Percentiles rank a stretch among this genome's conserved stretches.
These are phyloP conservation scores for Irpex rosettiformis DNA, from an alignment of 1,284 basidiomycete genomes.

Conservation along the genomic window DNA sequence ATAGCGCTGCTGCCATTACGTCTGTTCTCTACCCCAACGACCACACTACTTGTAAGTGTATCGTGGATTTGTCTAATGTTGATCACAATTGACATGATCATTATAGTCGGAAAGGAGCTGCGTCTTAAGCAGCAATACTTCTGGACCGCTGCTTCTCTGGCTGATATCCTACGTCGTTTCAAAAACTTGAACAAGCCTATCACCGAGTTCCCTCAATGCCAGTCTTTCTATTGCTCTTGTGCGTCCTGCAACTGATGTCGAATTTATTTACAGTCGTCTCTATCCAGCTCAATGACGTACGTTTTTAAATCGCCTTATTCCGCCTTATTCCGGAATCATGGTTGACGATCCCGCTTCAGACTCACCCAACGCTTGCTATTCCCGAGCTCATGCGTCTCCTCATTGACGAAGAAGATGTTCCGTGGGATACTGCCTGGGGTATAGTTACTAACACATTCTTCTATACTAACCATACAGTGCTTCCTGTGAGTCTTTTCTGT, in stretches of 20 bases:
- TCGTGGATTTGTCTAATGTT: background rate
- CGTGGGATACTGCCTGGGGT: conserved; percentile 81
- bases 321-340: background rate
- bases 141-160: conserved; percentile 83
- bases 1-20: conserved; percentile 88
- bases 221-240: conserved; percentile 21
- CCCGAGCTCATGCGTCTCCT: conserved; percentile 92
- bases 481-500: conserved; percentile 47
- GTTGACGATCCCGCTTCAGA: conserved; percentile 43
- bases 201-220: conserved; percentile 76
- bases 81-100: conserved; percentile 3
- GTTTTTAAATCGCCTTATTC: background rate
- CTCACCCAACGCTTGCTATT: conserved; percentile 90
- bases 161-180: conserved; percentile 84
- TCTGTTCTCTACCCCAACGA: conserved; percentile 87
- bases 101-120: conserved; percentile 80
- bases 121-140: conserved; percentile 95
- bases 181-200: conserved; percentile 77
- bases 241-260: background rate
- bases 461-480: conserved; percentile 90
- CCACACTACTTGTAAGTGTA: conserved; percentile 60
- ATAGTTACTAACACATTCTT: conserved; percentile 88
- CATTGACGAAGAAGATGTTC: conserved; percentile 85
- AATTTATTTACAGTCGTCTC: conserved; percentile 55
- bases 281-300: conserved; percentile 85